A percentile compares a stretch with the other conserved stretches of the same genome.
These are phyloP conservation scores for Ormosia emarginata DNA, from an alignment of 306 rosid species.

Conservation along the genomic window DNA sequence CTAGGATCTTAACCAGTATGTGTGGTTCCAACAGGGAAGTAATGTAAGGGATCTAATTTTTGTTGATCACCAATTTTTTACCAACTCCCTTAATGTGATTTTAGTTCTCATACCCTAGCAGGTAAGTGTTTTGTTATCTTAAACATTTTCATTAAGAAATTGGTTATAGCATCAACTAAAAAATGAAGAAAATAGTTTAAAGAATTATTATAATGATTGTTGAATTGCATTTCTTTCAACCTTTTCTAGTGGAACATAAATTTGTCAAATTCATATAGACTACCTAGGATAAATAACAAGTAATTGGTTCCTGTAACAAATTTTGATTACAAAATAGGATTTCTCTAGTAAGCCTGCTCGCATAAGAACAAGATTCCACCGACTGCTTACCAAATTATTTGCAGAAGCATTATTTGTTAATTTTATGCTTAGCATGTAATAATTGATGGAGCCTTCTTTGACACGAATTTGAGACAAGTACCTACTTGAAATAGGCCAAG, in stretches of 20 bases:
- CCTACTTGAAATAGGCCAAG: background rate
- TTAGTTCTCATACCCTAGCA: background rate
- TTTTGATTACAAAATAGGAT: background rate
- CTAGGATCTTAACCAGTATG: background rate
- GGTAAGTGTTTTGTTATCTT: background rate
- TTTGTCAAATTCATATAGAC: background rate
- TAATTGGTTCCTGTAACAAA: background rate
- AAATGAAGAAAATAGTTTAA: background rate
- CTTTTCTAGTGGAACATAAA: background rate
- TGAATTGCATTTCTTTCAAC: background rate
- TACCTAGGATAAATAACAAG: background rate
- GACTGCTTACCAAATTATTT: conserved; percentile 21
- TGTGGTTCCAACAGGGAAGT: background rate
- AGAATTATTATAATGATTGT: background rate
- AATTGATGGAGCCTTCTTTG: background rate
- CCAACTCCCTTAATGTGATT: background rate
- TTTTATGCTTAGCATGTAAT: background rate
- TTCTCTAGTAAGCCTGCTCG: background rate
- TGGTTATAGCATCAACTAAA: background rate
- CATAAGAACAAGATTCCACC: background rate
- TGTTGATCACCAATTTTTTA: background rate
- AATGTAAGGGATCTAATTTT: background rate
- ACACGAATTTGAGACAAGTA: background rate
- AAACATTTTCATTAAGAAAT: background rate
- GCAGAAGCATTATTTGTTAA: background rate